Evolutionary conservation across 768 basidiomycete genomes (phyloP).

Genomic region (Russula foetens): DNA sequence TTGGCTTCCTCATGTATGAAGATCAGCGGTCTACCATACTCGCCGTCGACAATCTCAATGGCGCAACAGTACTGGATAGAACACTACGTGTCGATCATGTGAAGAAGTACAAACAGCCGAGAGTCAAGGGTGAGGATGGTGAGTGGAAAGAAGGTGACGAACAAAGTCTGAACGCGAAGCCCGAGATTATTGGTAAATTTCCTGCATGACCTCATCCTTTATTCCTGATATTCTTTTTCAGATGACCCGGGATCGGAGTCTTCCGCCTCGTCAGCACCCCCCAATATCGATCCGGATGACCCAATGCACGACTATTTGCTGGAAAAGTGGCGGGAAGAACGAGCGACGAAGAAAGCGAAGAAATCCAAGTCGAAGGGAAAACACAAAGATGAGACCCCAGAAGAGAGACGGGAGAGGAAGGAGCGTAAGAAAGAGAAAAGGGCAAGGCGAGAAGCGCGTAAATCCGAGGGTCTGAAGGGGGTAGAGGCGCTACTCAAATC

Average conservation of each 20-base stretch:
- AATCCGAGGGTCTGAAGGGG: conserved; percentile 54
- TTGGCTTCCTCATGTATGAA: conserved; percentile 98
- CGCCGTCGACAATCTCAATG: conserved; percentile 98
- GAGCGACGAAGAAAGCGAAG: conserved; percentile 49
- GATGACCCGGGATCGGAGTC: conserved; percentile 57
- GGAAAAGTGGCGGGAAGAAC: conserved; percentile 63
- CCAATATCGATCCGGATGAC: conserved; percentile 88
- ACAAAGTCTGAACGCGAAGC: conserved; percentile 82
- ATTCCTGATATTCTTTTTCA: conserved; percentile 20
- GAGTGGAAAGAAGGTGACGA: conserved; percentile 82
- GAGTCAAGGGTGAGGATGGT: conserved; percentile 68
- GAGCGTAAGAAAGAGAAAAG: conserved; percentile 68
- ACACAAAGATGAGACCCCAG: conserved; percentile 68
- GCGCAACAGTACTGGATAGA: conserved; percentile 77
- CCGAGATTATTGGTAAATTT: conserved; percentile 56
- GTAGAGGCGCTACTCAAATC: conserved; percentile 59
- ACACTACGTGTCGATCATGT: conserved; percentile 91
- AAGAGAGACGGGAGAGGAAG: conserved; percentile 69
- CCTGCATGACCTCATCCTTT: background rate
- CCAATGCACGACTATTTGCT: conserved; percentile 94
- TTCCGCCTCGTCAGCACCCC: conserved; percentile 53
- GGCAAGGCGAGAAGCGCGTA: conserved; percentile 39
- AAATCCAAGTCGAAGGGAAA: conserved; percentile 50
- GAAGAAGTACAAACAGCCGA: conserved; percentile 86
- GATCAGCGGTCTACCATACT: conserved; percentile 94